phyloP scores from a whole-genome alignment of 1,284 basidiomycete genomes.

The Cutaneotrichosporon cyanovorans region DNA sequence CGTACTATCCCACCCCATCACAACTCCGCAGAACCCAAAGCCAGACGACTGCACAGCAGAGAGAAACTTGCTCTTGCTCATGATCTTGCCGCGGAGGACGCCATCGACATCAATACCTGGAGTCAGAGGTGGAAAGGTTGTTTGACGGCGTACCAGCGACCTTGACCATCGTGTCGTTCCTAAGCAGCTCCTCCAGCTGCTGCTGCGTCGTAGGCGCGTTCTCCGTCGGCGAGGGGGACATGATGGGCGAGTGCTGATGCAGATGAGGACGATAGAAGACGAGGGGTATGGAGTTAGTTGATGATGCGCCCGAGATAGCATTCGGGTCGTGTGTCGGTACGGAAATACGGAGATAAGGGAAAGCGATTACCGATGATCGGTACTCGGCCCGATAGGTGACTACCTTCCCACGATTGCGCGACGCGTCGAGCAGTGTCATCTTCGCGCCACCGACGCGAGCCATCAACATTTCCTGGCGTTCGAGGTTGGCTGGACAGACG shows the following conservation, averaged over 20 bases:
- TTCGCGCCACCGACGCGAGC: too few species aligned
- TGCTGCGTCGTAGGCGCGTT: constrained; percentile 54
- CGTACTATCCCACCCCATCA: constrained; percentile 53
- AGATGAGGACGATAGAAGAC: not conserved
- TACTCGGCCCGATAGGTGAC: too few species aligned
- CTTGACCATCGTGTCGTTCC: constrained; percentile 74
- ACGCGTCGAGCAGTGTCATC: too few species aligned
- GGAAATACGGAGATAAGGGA: too few species aligned
- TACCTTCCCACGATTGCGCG: too few species aligned
- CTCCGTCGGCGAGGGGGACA: constrained; percentile 45
- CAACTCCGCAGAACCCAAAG: constrained; percentile 86
- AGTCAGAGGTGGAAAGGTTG: constrained; percentile 1
- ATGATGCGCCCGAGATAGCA: too few species aligned
- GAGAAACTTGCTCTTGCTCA: constrained; percentile 90
- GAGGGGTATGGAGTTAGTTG: not conserved
- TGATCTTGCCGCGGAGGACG: constrained; percentile 84
- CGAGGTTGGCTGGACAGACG: too few species aligned
- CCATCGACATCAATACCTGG: constrained; percentile 64
- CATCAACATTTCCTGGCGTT: too few species aligned
- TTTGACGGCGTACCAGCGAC: constrained; percentile 58
- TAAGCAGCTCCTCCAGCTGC: constrained; percentile 56
- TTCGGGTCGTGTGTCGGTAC: too few species aligned
- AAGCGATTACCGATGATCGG: too few species aligned
- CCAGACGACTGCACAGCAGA: constrained; percentile 72
- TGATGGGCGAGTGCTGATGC: constrained; percentile 4